These are phyloP conservation scores for Coemansia sp. DNA, from an alignment of 192 early-diverging fungal species.

Conservation along the genomic window DNA sequence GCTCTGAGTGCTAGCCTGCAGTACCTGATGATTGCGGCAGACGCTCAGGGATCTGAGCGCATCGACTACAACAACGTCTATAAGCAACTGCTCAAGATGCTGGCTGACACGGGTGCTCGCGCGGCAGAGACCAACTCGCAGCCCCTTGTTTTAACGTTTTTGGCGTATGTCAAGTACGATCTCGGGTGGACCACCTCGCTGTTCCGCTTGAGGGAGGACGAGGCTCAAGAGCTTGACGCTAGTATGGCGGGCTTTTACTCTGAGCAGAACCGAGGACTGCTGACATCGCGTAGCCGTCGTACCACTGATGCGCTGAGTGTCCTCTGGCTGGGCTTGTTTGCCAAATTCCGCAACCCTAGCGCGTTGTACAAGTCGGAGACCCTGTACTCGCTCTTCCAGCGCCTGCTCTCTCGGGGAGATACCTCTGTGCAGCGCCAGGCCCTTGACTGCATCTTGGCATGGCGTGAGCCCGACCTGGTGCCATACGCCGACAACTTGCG, in stretches of 20 bases:
- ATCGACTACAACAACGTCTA: conserved; percentile 73
- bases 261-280: conserved; percentile 21
- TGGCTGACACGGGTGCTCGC: conserved; percentile 57
- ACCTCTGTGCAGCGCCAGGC: conserved; percentile 72
- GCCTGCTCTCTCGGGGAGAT: conserved; percentile 81
- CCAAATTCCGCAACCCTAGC: conserved; percentile 40
- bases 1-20: not conserved
- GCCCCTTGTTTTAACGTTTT: conserved; percentile 63
- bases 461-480: conserved; percentile 67
- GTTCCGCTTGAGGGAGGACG: conserved; percentile 13
- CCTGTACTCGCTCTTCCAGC: conserved; percentile 56
- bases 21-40: conserved; percentile 13
- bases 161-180: conserved; percentile 53
- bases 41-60: conserved; percentile 44
- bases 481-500: conserved; percentile 78
- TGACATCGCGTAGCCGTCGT: conserved; percentile 20
- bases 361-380: conserved; percentile 19
- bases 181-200: conserved; percentile 40
- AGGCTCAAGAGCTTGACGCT: conserved; percentile 7
- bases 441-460: conserved; percentile 81
- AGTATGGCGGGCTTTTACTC: conserved; percentile 10
- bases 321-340: conserved; percentile 39
- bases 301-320: conserved; percentile 17
- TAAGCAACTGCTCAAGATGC: conserved; percentile 59
- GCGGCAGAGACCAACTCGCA: conserved; percentile 65